Evolutionary conservation across 768 basidiomycete genomes (phyloP), one percentile per base, ranked within the genome.

Genomic region (Termitomyces heimii): DNA sequence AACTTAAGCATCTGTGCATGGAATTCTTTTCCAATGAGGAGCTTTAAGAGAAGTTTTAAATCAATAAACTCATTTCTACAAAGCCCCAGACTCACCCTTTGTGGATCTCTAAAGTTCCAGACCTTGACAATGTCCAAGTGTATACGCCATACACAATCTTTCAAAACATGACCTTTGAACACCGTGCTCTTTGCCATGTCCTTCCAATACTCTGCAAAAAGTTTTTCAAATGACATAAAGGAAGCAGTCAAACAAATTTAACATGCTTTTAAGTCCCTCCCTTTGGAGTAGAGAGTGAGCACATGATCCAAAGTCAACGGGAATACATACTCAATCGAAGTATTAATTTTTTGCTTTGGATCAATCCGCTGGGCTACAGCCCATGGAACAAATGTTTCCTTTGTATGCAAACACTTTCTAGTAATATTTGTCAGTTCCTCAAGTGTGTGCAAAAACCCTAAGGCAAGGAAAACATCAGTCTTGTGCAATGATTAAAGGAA

Each of bases 61-160:
- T 35, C 4, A 10, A 46, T 26, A 42, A 0, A 22, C 18, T 12
- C 2, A 40, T 29, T 26, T 3, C 9, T 26, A 1, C 6, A 35
- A 54, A 8, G 9, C 14, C 14, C 22, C 5, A 16, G 18, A 3
- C 26, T 55, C 5, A 55, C 54, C 1, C 20, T 26, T 18, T 55
- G 24, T 7, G 54, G 54, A 37, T 55, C 54, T 28, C 54, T 20
- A 14, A 55, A 55, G 29, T 55, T 55, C 54, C 54, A 55, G 35
- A 48, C 47, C 13, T 48, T 48, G 3, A 48, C 32, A 22, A 48
- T 48, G 20, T 48, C 47, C 31, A 48, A 16, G 22, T 55, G 54
- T 35, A 55, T 55, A 9, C 54, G 54, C 54, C 32, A 37, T 18
- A 55, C 29, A 47, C 54, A 55, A 46, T 55, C 54, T 34, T 54